Percentiles rank a stretch among this genome's conserved stretches.
These are phyloP conservation scores for Microsporum audouinii DNA, from an alignment of 2,329 filamentous ascomycete genomes.

Conservation along the genomic window DNA sequence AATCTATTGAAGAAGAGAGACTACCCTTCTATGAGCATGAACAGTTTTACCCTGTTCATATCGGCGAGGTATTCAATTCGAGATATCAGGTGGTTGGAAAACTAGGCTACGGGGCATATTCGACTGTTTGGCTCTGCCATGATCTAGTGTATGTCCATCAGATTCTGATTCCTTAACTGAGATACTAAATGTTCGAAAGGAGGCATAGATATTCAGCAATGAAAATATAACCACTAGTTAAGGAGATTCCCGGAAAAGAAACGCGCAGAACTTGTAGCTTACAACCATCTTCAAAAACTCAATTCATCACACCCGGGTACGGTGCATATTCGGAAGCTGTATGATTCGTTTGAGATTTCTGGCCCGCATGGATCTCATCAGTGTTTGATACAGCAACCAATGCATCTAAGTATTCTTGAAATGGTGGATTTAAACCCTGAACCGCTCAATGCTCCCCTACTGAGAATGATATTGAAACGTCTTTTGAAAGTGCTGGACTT, in stretches of 20 bases:
- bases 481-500: conserved; percentile 21
- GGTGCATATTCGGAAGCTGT: neutral
- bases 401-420: neutral
- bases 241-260: neutral
- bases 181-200: neutral
- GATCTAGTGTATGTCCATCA: neutral
- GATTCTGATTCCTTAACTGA: neutral
- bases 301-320: neutral
- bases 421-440: neutral
- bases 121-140: neutral
- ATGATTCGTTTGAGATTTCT: neutral
- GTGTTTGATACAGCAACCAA: neutral
- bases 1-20: neutral
- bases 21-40: neutral
- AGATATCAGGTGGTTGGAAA: neutral
- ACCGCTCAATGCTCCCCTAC: conserved; percentile 15
- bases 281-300: neutral
- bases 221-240: neutral
- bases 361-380: neutral
- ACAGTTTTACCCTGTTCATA: neutral
- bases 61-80: neutral
- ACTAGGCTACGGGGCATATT: neutral
- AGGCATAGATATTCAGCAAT: neutral
- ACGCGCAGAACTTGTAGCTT: neutral
- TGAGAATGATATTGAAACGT: conserved; percentile 16